These are phyloP conservation scores for apple (Malus domestica) DNA, from an alignment of 306 rosid species.

Conservation along the genomic window DNA sequence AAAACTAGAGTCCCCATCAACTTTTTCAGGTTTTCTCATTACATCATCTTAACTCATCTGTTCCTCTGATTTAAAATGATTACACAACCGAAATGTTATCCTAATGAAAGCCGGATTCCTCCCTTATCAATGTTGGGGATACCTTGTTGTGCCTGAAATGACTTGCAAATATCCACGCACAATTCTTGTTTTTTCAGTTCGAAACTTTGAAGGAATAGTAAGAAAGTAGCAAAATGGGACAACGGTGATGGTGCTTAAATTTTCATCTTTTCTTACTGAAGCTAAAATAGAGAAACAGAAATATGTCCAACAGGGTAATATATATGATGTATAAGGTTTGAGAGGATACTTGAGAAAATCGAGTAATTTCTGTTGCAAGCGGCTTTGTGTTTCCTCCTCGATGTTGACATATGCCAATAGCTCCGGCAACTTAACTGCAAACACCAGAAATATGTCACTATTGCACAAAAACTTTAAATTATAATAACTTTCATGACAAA, in stretches of 20 bases:
- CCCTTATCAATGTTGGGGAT: too few species aligned
- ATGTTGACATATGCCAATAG: constrained; percentile 79
- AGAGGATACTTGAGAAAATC: constrained; percentile 66
- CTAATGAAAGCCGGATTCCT: too few species aligned
- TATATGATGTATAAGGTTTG: neutral
- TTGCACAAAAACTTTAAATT: constrained; percentile 8
- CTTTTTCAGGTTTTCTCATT: neutral
- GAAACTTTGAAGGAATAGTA: constrained; percentile 4
- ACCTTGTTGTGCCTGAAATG: neutral
- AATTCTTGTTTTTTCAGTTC: neutral
- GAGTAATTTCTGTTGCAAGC: constrained; percentile 63
- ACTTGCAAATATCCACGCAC: neutral
- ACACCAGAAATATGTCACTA: constrained; percentile 26
- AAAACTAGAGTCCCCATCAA: neutral
- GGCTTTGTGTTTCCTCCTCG: constrained; percentile 77
- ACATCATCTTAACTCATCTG: neutral
- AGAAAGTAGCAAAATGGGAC: neutral
- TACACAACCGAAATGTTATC: neutral
- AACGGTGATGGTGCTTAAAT: neutral
- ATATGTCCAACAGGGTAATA: neutral
- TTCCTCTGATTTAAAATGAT: neutral
- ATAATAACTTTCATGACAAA: neutral
- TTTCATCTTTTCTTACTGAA: neutral
- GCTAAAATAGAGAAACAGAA: neutral
- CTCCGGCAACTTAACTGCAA: constrained; percentile 93